phyloP scores from a whole-genome alignment of 805 yeast genomes.

The Saccharomycopsis synnaedendra region DNA sequence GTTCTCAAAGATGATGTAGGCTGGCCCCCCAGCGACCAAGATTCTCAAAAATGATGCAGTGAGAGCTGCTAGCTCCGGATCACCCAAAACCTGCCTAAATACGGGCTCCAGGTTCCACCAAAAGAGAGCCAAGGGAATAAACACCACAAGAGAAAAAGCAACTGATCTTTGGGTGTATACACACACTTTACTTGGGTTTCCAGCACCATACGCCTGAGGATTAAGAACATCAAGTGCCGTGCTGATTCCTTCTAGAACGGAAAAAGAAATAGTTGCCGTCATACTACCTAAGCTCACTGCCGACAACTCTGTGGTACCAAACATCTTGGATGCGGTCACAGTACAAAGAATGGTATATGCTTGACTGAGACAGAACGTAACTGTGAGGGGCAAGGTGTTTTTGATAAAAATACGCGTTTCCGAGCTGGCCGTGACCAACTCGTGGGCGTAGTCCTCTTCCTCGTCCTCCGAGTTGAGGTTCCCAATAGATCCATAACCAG shows the following conservation, averaged over 20 bases:
- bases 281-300: slow-evolving; percentile 77
- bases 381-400: slow-evolving; percentile 36
- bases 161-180: slow-evolving; percentile 64
- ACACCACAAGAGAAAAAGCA: slow-evolving; percentile 43
- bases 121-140: slow-evolving; percentile 40
- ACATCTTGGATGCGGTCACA: slow-evolving; percentile 67
- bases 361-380: slow-evolving; percentile 53
- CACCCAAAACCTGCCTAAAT: slow-evolving; percentile 31
- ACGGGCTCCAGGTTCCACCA: slow-evolving; percentile 54
- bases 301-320: slow-evolving; percentile 66
- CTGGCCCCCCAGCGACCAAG: slow-evolving; percentile 64
- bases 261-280: slow-evolving; percentile 74
- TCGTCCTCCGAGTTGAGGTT: slow-evolving; percentile 4
- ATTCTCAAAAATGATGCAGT: slow-evolving; percentile 50
- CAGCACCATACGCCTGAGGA: slow-evolving; percentile 81
- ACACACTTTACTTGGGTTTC: slow-evolving; percentile 58
- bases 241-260: slow-evolving; percentile 72
- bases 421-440: slow-evolving; percentile 25
- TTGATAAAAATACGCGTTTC: slow-evolving; percentile 26
- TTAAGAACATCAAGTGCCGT: slow-evolving; percentile 76
- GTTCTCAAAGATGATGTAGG: slow-evolving; percentile 65
- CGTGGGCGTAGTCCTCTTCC: slow-evolving; percentile 22
- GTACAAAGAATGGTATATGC: slow-evolving; percentile 73
- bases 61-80: slow-evolving; percentile 44
- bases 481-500: slow-evolving; percentile 4